Base-by-base conservation (phyloP, 306 rosid species). In the Psophocarpus tetragonolobus region DNA sequence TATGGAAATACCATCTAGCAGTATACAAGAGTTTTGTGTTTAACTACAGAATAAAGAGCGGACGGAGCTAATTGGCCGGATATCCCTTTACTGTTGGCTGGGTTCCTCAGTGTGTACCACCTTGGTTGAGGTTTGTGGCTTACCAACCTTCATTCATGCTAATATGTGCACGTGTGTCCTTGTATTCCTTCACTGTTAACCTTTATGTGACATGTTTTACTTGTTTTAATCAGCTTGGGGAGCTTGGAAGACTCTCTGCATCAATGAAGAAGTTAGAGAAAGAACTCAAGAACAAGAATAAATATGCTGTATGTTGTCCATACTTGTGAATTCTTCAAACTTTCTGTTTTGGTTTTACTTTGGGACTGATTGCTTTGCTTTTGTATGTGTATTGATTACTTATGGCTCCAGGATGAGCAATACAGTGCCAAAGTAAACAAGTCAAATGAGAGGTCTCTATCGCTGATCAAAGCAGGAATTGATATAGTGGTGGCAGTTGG, bases 81-180 rank as follows among this genome's bases (percentile, higher is more conserved):
- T 95, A 76, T 92, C 99, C 36, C 90, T 95, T 56, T 95, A 62
- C 88, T 95, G 99, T 78, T 95, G 97, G 97, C 58, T 95, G 84
- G 92, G 97, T 63, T 95, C 99, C 53, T 91, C 99, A 15, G 74
- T 74, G 17, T 95, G 97, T 80, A 23, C 75, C 89, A 82, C 93
- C 71, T 85, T 92, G 81, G 91, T 85, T 74, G 99, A 95, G 99
- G 99, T 95, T 63, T 66, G 91, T 79, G 64, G 71, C 73, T 75
- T 73, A n/a, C 78, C 68, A 39, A 26, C 41, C 69, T 58, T 53
- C 70, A 39, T n/a, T 70, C 64, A 36, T 45, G 66, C 17, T 63
- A 32, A 39, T 15, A 63, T 24, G 21, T 4, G 38, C 20, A 50
- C 68, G 45, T 68, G 5, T 48, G 35, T 35, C 21, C 56, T 50